phyloP scores from a whole-genome alignment of 345 rosid species.

The Litchi chinensis region DNA sequence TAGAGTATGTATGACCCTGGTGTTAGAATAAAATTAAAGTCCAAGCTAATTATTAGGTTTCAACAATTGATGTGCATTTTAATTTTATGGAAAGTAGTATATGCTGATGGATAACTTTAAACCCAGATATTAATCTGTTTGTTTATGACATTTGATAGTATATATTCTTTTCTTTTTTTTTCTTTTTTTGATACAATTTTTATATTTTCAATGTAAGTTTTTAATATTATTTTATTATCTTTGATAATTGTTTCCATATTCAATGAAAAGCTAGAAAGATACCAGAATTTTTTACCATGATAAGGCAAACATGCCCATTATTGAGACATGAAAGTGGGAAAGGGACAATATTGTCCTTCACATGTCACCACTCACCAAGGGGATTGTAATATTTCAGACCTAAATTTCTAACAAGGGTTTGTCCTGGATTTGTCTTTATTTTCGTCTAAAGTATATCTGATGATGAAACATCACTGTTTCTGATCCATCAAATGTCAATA shows the following conservation, averaged over 20 bases:
- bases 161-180: no score
- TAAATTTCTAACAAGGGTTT: neutral
- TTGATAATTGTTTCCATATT: no score
- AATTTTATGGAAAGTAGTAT: no score
- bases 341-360: neutral
- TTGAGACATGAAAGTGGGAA: neutral
- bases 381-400: conserved; percentile 8
- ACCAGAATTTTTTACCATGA: conserved; percentile 10
- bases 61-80: no score
- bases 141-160: no score
- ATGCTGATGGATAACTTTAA: no score
- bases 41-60: neutral
- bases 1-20: neutral
- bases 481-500: neutral
- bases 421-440: neutral
- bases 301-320: neutral
- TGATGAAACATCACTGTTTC: neutral
- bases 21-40: neutral
- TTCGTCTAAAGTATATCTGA: no score
- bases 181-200: no score
- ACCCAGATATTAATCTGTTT: no score
- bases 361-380: neutral
- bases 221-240: no score
- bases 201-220: no score
- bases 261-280: neutral